Conservation (phyloP, 805 yeast genomes). For the Wickerhamiella kazuoi region DNA sequence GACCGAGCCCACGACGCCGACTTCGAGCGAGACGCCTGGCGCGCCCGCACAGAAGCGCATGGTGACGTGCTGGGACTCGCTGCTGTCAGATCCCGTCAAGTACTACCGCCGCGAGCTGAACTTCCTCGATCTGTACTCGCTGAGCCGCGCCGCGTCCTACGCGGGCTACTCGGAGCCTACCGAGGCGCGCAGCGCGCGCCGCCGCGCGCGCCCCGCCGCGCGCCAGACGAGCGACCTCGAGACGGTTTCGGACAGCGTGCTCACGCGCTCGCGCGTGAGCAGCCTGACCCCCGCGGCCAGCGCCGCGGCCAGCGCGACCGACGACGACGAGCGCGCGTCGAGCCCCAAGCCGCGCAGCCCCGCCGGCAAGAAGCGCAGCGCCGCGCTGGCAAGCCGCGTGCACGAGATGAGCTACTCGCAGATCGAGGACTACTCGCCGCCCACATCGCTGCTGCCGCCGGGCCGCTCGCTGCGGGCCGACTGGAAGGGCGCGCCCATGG, state of each 20-base stretch:
- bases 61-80: conserved; percentile 18
- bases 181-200: conserved; percentile 3
- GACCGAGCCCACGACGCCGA: not conserved
- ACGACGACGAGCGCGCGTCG: conserved; percentile 2
- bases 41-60: conserved; percentile 4
- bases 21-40: not conserved
- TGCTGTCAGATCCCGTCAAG: conserved; percentile 17
- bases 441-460: conserved; percentile 43
- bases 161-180: conserved; percentile 9
- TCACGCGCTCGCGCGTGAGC: conserved; percentile 3
- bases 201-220: conserved; percentile 3
- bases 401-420: conserved; percentile 23
- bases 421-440: conserved; percentile 72
- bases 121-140: conserved; percentile 17
- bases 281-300: conserved; percentile 1
- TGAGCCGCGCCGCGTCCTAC: conserved; percentile 19
- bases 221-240: conserved; percentile 2
- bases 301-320: conserved; percentile 1
- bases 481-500: conserved; percentile 99
- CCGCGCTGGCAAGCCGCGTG: conserved; percentile 14
- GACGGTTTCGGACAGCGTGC: not conserved
- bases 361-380: conserved; percentile 3
- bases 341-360: not conserved
- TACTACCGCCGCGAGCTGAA: conserved; percentile 18
- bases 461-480: conserved; percentile 67